These are phyloP conservation scores for Nakazawaea ernobii DNA, from an alignment of 805 yeast genomes.

Conservation along the genomic window DNA sequence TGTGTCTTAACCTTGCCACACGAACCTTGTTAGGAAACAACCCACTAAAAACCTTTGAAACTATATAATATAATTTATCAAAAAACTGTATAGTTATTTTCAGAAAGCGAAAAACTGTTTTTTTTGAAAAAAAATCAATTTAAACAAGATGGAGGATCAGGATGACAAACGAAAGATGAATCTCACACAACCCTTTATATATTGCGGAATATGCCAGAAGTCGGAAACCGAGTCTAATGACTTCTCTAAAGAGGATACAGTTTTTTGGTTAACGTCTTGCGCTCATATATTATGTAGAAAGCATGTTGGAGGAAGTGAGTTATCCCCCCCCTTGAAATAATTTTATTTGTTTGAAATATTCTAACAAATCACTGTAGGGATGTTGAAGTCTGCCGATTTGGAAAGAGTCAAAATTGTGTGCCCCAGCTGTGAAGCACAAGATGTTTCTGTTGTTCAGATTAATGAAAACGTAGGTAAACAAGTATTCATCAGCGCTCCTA, in stretches of 20 bases:
- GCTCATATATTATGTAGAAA: constrained; percentile 15
- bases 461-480: constrained; percentile 7
- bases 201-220: constrained; percentile 13
- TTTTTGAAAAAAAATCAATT: no score
- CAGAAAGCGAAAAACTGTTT: no score
- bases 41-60: no score
- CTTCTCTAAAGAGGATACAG: background rate
- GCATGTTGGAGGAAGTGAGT: constrained; percentile 12
- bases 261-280: constrained; percentile 14
- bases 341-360: background rate
- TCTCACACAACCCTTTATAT: constrained; percentile 12
- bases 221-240: background rate
- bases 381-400: constrained; percentile 2
- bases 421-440: constrained; percentile 10
- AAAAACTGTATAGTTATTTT: background rate
- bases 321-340: constrained; percentile 1
- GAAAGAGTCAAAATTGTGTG: constrained; percentile 8
- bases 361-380: background rate
- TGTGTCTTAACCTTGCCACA: no score
- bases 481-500: background rate
- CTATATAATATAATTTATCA: no score
- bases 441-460: constrained; percentile 11
- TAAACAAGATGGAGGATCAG: background rate
- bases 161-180: constrained; percentile 6
- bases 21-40: background rate